Evolutionary conservation across 345 rosid species (phyloP), one percentile per base, ranked within the genome.

Genomic region (Dipteronia sinensis): DNA sequence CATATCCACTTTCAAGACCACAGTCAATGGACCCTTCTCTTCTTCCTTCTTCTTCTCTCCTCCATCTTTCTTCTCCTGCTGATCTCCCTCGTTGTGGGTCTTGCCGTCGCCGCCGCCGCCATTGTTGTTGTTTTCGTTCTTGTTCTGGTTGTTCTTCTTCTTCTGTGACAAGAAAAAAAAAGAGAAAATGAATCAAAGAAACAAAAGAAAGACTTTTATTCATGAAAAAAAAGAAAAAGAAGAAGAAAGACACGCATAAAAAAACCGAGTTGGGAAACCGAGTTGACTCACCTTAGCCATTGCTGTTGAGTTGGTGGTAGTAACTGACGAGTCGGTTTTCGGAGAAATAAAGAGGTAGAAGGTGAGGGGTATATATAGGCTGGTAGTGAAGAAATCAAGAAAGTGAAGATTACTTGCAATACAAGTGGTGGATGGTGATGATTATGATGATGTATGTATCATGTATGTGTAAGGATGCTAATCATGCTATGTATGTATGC

Each of bases 1-100:
- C 91, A 90, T 91, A 40, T 94, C 94, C 0, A 89, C 68, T 77
- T 90, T 96, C 78, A 96, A 81, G 76, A 96, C 89, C 71, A 87
- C 86, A 11, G 86, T 73, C 10, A 71, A 3, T 0, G 87, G 38
- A 22, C 77, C 80, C 34, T 82, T 80, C 4, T 84, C 80, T 2
- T 47, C 82, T 17, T 86, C 82, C 70, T 83, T 74, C 78, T 78
- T 76, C 2, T 55, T 69, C 7, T 58, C 79, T 29, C 78, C 49
- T 67, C 73, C 86, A 65, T 56, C 71, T 17, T 68, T 72, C 29
- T 68, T 55, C 63, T 79, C 80, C 81, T 81, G 78, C 55, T 80
- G 76, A 71, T 74, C 79, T 71, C 71, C 86, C 0, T 71, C 77
- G 20, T 69, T 71, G 58, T 78, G 82, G 42, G 27, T 46, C 4